phyloP scores from a whole-genome alignment of 2,329 filamentous ascomycete genomes.

The Neofusicoccum cordaticola region DNA sequence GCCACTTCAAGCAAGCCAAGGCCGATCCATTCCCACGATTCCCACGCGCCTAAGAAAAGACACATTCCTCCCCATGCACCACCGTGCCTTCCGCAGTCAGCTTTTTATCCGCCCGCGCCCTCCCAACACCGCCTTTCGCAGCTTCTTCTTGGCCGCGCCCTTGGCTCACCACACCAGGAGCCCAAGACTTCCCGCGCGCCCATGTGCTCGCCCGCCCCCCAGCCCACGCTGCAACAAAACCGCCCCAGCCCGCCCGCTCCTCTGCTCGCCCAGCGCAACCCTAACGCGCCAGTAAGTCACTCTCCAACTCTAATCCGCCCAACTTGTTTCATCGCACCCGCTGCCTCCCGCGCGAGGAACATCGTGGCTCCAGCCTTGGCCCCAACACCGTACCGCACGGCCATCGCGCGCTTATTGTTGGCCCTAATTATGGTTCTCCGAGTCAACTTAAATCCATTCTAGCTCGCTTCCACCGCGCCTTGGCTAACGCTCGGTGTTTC shows the following conservation, averaged over 20 bases:
- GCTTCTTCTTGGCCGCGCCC: neutral
- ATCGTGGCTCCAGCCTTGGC: constrained; percentile 4
- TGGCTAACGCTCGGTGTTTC: constrained; percentile 18
- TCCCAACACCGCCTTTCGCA: constrained; percentile 10
- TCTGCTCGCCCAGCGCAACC: neutral
- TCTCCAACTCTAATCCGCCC: neutral
- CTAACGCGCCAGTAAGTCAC: neutral
- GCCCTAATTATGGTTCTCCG: constrained; percentile 15
- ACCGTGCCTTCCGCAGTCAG: neutral
- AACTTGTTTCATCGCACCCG: constrained; percentile 3
- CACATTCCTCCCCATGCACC: constrained; percentile 15
- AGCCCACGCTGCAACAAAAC: neutral
- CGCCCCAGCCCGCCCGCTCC: neutral
- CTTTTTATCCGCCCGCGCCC: constrained; percentile 10
- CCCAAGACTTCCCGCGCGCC: constrained; percentile 1
- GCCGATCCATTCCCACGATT: constrained; percentile 19
- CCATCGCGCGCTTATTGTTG: constrained; percentile 13
- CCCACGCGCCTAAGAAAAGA: constrained; percentile 16
- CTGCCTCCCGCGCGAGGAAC: constrained; percentile 11
- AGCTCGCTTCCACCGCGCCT: constrained; percentile 15
- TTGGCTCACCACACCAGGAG: neutral
- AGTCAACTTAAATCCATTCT: constrained; percentile 17
- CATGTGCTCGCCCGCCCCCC: neutral
- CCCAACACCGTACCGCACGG: constrained; percentile 8
- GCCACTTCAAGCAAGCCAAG: constrained; percentile 18